Evolutionary conservation across 2,329 filamentous ascomycete genomes (phyloP).

Genomic region (Xylaria sp.): DNA sequence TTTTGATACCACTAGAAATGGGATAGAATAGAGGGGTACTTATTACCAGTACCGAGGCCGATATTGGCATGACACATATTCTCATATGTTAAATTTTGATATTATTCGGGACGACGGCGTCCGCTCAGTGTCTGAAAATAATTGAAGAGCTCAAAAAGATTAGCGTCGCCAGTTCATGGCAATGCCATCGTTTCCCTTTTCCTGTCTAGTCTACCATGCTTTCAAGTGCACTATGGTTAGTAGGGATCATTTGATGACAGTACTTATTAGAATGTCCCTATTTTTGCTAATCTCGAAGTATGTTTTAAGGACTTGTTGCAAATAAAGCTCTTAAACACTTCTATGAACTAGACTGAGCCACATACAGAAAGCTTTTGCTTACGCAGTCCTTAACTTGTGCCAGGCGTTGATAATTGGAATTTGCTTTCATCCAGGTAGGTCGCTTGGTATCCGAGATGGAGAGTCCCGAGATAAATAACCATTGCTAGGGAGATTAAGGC

Average conservation of each 20-base stretch:
- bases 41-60: slow-evolving; percentile 17
- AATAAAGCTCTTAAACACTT: neutral
- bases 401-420: neutral
- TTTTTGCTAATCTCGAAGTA: neutral
- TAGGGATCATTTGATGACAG: neutral
- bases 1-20: slow-evolving; percentile 34
- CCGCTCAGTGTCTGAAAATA: slow-evolving; percentile 36
- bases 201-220: neutral
- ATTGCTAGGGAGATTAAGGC: neutral
- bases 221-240: neutral
- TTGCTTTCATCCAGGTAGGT: neutral
- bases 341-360: neutral
- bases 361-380: neutral
- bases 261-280: neutral
- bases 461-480: neutral
- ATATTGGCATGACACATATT: slow-evolving; percentile 37
- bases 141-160: slow-evolving; percentile 40
- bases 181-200: neutral
- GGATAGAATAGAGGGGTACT: slow-evolving; percentile 29
- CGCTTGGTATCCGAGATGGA: neutral
- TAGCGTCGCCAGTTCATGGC: slow-evolving; percentile 15
- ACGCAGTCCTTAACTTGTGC: neutral
- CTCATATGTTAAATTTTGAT: slow-evolving; percentile 39
- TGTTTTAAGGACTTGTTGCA: neutral
- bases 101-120: slow-evolving; percentile 35